Conservation (phyloP, 169 alveolate genomes). For the Plasmodium knowlesi region DNA sequence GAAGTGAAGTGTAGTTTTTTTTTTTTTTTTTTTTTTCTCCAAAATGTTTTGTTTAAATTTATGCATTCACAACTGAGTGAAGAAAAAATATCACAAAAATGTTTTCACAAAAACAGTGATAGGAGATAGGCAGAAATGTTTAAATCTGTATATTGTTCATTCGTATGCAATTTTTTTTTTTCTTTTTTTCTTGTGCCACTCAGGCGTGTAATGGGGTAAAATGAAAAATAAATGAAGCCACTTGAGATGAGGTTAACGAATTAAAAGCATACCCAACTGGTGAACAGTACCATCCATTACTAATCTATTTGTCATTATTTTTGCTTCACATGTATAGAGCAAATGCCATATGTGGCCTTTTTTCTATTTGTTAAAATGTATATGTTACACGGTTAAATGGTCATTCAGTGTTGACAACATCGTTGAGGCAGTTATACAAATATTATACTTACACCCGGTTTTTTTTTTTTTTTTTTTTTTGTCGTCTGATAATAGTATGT, state of each 20-base stretch:
- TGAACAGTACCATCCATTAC: neutral
- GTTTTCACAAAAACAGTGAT: neutral
- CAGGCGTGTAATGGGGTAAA: neutral
- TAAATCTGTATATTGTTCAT: neutral
- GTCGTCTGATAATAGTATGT: neutral
- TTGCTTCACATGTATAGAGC: neutral
- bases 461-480: neutral
- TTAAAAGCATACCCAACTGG: neutral
- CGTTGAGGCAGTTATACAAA: neutral
- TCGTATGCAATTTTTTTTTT: neutral
- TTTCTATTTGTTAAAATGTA: neutral
- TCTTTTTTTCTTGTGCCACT: neutral
- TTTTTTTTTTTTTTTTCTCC: neutral
- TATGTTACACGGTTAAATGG: neutral
- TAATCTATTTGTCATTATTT: neutral
- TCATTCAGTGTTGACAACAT: neutral
- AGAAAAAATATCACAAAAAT: neutral
- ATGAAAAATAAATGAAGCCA: neutral
- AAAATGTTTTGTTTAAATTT: neutral
- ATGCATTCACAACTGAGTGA: neutral
- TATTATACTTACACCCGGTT: neutral
- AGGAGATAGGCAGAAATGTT: neutral
- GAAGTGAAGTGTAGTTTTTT: no score
- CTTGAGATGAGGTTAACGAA: neutral
- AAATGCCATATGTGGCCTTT: neutral